phyloP scores from a whole-genome alignment of 192 early-diverging fungal species.

The Linnemannia hyalina region DNA sequence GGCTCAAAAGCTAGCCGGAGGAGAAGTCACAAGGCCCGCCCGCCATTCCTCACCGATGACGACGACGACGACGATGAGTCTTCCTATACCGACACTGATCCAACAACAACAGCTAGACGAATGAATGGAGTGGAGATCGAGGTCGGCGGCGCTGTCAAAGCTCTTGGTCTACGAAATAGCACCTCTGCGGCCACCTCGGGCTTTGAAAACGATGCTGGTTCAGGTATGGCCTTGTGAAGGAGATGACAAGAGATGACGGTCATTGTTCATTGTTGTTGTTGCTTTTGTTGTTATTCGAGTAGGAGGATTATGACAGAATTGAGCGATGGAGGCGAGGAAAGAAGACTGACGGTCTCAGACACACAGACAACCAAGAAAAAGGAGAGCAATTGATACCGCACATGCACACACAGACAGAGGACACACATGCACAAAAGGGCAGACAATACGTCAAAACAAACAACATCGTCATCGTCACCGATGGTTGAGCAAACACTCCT shows the following conservation, averaged over 20 bases:
- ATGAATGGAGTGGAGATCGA: slow-evolving; percentile 16
- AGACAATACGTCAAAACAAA: not conserved
- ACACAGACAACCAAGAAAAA: slow-evolving; percentile 8
- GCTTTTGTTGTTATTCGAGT: not conserved
- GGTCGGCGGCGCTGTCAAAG: slow-evolving; percentile 6
- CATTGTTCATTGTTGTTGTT: not conserved
- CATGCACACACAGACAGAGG: not conserved
- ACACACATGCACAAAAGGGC: not conserved
- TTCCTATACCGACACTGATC: slow-evolving; percentile 36
- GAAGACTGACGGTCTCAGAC: not conserved
- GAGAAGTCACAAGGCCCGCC: slow-evolving; percentile 15
- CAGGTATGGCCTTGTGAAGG: slow-evolving; percentile 24
- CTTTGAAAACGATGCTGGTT: slow-evolving; percentile 29
- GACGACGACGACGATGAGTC: slow-evolving; percentile 39
- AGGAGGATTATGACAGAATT: not conserved
- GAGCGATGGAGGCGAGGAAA: not conserved
- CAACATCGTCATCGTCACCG: not conserved
- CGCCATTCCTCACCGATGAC: slow-evolving; percentile 31
- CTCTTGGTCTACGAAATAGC: not conserved
- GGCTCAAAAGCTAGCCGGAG: slow-evolving; percentile 21
- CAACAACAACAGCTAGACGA: slow-evolving; percentile 15
- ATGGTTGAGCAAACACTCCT: no score
- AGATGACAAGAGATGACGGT: slow-evolving; percentile 13
- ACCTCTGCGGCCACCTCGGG: slow-evolving; percentile 5
- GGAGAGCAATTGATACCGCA: slow-evolving; percentile 27